phyloP scores from a whole-genome alignment of 2,329 filamentous ascomycete species.

The Lecanicillium sp. region DNA sequence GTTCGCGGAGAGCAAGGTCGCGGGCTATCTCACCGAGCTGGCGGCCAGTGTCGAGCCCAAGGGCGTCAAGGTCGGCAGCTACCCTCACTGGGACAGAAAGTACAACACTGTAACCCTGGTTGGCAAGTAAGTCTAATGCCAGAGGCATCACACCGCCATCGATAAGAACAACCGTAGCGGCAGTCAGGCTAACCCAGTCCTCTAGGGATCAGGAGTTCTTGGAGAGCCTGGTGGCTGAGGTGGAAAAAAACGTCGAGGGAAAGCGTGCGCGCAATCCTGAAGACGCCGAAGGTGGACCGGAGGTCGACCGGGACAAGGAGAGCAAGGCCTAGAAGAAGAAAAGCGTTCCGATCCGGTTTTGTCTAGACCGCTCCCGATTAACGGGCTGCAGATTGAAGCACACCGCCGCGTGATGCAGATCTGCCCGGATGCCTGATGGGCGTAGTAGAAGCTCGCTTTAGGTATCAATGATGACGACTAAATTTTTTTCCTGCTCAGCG shows the following conservation, averaged over 20 bases:
- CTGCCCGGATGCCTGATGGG: too few species aligned
- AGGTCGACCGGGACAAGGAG: too few species aligned
- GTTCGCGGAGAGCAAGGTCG: slow-evolving; percentile 77
- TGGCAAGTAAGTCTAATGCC: slow-evolving; percentile 48
- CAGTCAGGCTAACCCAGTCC: slow-evolving; percentile 5
- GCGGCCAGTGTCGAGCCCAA: slow-evolving; percentile 65
- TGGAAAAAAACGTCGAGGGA: slow-evolving; percentile 70
- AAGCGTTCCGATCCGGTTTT: not conserved
- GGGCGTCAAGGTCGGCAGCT: slow-evolving; percentile 91
- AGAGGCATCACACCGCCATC: too few species aligned
- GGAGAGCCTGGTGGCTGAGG: slow-evolving; percentile 71
- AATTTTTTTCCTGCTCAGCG: too few species aligned
- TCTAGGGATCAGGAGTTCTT: slow-evolving; percentile 66
- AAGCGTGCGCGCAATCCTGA: slow-evolving; percentile 58
- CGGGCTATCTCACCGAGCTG: slow-evolving; percentile 74
- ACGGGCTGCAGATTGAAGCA: too few species aligned
- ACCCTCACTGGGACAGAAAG: slow-evolving; percentile 85
- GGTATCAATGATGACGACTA: too few species aligned
- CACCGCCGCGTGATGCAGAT: too few species aligned
- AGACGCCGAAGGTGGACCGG: slow-evolving; percentile 53
- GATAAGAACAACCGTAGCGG: too few species aligned
- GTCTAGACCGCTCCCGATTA: too few species aligned
- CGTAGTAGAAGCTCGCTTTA: too few species aligned
- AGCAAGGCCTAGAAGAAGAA: slow-evolving; percentile 10
- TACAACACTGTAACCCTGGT: slow-evolving; percentile 89